Conservation (phyloP, 2,329 filamentous ascomycete genomes). For the Macrophomina pseudophaseolina region DNA sequence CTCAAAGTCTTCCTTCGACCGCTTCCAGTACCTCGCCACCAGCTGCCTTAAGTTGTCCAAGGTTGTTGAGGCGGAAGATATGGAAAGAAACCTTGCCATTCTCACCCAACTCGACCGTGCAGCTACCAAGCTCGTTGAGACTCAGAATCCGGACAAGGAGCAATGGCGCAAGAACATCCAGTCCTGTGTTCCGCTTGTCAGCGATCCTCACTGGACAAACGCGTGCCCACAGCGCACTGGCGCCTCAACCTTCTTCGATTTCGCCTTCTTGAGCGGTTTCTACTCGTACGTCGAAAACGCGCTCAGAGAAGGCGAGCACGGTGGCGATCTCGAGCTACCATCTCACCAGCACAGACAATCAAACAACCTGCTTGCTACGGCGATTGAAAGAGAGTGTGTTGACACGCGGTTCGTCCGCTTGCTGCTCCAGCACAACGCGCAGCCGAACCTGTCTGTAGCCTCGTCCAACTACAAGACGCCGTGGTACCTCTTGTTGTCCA, state of each 20-base stretch:
- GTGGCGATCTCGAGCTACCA: neutral
- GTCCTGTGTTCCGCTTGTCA: neutral
- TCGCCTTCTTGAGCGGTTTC: constrained; percentile 8
- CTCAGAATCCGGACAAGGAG: neutral
- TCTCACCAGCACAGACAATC: neutral
- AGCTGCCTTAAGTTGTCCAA: constrained; percentile 6
- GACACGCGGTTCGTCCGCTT: neutral
- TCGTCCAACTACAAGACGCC: constrained; percentile 4
- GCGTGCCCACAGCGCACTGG: constrained; percentile 10
- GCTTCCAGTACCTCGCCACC: constrained; percentile 9
- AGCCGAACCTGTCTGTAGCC: neutral
- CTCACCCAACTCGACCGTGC: constrained; percentile 10
- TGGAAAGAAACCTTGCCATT: neutral
- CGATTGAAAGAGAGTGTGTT: neutral
- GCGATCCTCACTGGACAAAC: constrained; percentile 18
- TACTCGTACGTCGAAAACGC: constrained; percentile 15
- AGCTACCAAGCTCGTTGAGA: neutral
- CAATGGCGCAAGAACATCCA: constrained; percentile 7
- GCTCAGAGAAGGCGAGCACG: neutral
- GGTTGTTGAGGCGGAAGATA: neutral
- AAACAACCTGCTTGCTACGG: neutral
- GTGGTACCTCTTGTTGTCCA: constrained; percentile 7
- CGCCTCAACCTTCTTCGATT: constrained; percentile 19
- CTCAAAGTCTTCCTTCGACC: neutral
- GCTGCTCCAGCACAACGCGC: constrained; percentile 2